These are phyloP conservation scores for Ilyonectria robusta DNA, from an alignment of 2,329 filamentous ascomycete species.

Conservation along the genomic window DNA sequence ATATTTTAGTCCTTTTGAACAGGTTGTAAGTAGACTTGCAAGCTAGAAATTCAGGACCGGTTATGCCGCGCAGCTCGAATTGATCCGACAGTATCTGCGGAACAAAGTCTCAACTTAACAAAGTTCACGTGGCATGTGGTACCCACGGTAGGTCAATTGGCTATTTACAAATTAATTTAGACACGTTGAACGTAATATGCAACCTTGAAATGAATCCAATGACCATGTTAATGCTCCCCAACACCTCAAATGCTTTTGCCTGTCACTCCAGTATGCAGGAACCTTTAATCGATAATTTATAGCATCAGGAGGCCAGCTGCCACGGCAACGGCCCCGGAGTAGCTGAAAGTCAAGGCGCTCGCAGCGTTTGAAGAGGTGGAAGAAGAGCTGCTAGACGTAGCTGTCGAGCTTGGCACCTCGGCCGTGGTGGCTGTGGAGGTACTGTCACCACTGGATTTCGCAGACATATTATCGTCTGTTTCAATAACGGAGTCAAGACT, in stretches of 20 bases:
- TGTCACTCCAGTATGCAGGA: not conserved
- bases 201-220: not conserved
- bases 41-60: no score
- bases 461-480: not conserved
- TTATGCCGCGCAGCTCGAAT: no score
- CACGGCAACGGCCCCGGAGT: constrained; percentile 2
- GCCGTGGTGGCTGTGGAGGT: constrained; percentile 8
- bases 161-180: no score
- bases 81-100: no score
- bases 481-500: constrained; percentile 25
- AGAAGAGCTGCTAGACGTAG: constrained; percentile 7
- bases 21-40: no score
- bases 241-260: not conserved
- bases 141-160: no score
- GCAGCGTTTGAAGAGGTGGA: constrained; percentile 15
- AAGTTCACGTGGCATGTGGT: no score
- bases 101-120: no score
- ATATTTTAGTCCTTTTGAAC: no score
- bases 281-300: not conserved
- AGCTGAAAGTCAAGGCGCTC: not conserved
- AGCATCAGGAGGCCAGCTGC: constrained; percentile 21
- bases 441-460: not conserved
- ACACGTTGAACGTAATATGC: no score
- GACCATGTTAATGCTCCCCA: not conserved
- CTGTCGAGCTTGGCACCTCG: constrained; percentile 3